phyloP scores from a whole-genome alignment of 768 basidiomycete species.

The Megacollybia marginata region DNA sequence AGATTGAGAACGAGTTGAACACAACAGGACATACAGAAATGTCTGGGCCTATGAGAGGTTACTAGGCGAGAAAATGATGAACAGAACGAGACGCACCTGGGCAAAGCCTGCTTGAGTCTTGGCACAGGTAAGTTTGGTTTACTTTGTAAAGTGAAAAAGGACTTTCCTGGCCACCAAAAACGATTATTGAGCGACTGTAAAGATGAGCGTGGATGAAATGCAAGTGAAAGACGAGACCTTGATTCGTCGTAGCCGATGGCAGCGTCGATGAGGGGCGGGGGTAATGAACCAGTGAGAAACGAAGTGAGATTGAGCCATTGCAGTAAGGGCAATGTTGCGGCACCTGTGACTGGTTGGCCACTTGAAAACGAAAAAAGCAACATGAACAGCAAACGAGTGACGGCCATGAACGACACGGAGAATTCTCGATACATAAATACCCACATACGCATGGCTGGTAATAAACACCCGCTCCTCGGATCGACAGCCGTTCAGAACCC shows the following conservation, averaged over 20 bases:
- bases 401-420: background rate
- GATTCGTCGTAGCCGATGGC: constrained; percentile 56
- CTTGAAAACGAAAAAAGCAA: constrained; percentile 12
- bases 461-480: no score
- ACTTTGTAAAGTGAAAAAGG: no score
- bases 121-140: no score
- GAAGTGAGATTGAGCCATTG: constrained; percentile 71
- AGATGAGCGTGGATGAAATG: constrained; percentile 23
- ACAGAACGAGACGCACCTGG: no score
- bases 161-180: constrained; percentile 55
- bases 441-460: no score
- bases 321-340: constrained; percentile 51
- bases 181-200: constrained; percentile 47
- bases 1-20: constrained; percentile 2
- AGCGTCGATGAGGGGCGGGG: constrained; percentile 63
- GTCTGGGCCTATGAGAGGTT: constrained; percentile 59
- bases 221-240: constrained; percentile 19
- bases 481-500: no score
- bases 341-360: constrained; percentile 46
- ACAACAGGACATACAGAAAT: constrained; percentile 44
- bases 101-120: no score
- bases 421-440: no score
- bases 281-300: constrained; percentile 45
- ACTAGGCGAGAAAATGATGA: constrained; percentile 38
- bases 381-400: constrained; percentile 7